phyloP scores from a whole-genome alignment of 1,284 basidiomycete species.

The Puccinia triticina region DNA sequence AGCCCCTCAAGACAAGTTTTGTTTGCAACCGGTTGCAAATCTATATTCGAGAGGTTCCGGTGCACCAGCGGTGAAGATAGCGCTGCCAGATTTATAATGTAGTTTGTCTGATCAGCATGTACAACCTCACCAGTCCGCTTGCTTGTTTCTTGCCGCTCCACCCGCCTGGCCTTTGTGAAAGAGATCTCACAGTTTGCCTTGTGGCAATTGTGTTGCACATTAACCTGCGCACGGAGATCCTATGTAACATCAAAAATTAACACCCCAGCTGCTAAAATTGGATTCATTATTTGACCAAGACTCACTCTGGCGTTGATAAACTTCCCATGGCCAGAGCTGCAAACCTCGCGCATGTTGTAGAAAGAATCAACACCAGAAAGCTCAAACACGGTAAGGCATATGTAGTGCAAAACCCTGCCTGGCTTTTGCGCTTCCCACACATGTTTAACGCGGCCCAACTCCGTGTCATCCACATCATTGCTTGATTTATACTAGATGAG shows the following conservation, averaged over 20 bases:
- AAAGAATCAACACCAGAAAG: too few relatives aligned
- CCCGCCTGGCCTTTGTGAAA: background rate
- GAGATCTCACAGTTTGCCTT: background rate
- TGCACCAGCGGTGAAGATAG: too few relatives aligned
- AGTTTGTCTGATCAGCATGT: background rate
- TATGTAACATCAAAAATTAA: too few relatives aligned
- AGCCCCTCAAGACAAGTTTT: too few relatives aligned
- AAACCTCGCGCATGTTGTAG: background rate
- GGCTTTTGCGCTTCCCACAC: background rate
- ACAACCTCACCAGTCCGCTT: background rate
- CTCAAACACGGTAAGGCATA: background rate
- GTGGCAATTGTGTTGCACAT: background rate
- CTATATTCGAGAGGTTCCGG: too few relatives aligned
- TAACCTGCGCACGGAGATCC: background rate
- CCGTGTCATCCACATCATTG: too few relatives aligned
- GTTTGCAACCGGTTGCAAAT: too few relatives aligned
- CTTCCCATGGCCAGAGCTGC: background rate
- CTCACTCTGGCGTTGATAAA: background rate
- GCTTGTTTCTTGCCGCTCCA: background rate
- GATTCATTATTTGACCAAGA: too few relatives aligned
- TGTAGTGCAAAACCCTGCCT: background rate
- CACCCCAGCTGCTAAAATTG: too few relatives aligned
- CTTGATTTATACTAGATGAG: too few relatives aligned
- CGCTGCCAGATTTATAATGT: background rate
- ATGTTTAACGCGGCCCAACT: too few relatives aligned